A percentile compares a stretch with the other conserved stretches of the same genome.
phyloP scores from a whole-genome alignment of 768 basidiomycete species.

The Hemileccinum rubropunctum region DNA sequence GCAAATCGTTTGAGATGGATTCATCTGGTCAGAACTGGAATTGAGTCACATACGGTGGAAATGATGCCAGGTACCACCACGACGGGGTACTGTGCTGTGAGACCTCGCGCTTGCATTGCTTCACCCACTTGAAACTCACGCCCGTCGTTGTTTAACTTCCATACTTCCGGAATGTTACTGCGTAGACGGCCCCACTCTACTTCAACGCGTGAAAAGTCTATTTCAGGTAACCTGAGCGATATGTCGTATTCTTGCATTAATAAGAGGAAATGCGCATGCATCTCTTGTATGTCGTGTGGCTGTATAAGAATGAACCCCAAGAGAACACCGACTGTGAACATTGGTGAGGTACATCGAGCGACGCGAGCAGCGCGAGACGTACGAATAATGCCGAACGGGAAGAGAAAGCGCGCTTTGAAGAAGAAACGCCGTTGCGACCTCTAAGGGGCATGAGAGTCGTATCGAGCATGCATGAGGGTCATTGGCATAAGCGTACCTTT shows the following conservation, averaged over 20 bases:
- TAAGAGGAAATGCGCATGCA: slow-evolving; percentile 65
- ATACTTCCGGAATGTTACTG: slow-evolving; percentile 71
- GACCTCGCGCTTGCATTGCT: slow-evolving; percentile 56
- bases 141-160: slow-evolving; percentile 79
- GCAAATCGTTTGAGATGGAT: neutral
- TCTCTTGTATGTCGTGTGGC: slow-evolving; percentile 61
- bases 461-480: neutral
- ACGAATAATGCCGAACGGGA: slow-evolving; percentile 67
- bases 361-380: slow-evolving; percentile 25
- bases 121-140: slow-evolving; percentile 81
- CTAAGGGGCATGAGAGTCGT: slow-evolving; percentile 7
- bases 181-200: slow-evolving; percentile 67
- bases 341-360: slow-evolving; percentile 1
- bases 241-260: slow-evolving; percentile 72
- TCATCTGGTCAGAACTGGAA: neutral
- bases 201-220: slow-evolving; percentile 69
- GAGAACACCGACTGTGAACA: slow-evolving; percentile 55
- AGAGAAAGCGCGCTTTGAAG: slow-evolving; percentile 51
- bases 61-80: slow-evolving; percentile 89
- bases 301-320: slow-evolving; percentile 66
- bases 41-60: slow-evolving; percentile 61
- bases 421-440: slow-evolving; percentile 17
- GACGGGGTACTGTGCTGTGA: slow-evolving; percentile 73
- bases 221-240: slow-evolving; percentile 55
- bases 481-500: slow-evolving; percentile 8